phyloP scores from a whole-genome alignment of 176 grass and related monocot species.

The Ensete ventricosum region DNA sequence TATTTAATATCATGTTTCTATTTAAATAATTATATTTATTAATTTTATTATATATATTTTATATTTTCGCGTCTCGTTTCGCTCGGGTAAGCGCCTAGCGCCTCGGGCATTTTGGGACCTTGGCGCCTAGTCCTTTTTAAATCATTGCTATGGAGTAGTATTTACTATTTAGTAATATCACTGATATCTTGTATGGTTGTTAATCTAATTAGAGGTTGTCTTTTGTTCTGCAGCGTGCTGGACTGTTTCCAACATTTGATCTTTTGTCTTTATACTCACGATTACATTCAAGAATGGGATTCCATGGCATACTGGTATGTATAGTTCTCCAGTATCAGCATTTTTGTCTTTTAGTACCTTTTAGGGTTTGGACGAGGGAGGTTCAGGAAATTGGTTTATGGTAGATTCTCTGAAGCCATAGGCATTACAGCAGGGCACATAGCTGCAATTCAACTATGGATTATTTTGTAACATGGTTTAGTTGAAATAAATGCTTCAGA shows the following conservation, averaged over 20 bases:
- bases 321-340: neutral
- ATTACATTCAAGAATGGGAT: conserved; percentile 50
- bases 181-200: conserved; percentile 11
- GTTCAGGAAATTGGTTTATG: neutral
- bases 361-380: neutral
- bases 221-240: conserved; percentile 54
- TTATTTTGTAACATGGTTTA: neutral
- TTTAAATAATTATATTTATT: no score
- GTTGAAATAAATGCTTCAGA: neutral
- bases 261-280: conserved; percentile 70
- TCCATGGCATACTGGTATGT: conserved; percentile 69
- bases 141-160: neutral
- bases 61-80: no score
- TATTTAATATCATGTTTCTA: no score
- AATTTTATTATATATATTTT: no score
- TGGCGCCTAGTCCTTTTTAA: no score
- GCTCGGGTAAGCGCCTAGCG: no score
- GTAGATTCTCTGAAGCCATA: neutral
- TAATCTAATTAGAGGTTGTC: conserved; percentile 8
- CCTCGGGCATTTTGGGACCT: no score
- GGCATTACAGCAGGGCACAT: neutral
- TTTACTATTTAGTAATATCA: neutral
- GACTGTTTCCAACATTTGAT: conserved; percentile 83
- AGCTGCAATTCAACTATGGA: neutral
- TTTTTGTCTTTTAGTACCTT: neutral